Evolutionary conservation across 805 yeast genomes (phyloP).

Genomic region (Priceomyces fermenticarens): DNA sequence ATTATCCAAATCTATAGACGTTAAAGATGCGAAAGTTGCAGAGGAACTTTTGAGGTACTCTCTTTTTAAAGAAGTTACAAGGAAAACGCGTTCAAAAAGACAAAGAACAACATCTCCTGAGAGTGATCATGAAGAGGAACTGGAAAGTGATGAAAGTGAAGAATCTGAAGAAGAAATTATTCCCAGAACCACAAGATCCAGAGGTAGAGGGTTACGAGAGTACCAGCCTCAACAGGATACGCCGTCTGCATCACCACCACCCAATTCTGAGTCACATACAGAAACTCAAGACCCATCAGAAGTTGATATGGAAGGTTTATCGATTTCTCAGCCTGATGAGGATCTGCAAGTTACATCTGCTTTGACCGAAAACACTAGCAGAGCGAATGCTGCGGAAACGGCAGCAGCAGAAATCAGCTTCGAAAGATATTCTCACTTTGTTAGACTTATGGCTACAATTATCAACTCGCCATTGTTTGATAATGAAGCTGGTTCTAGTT

Average conservation of each 20-base stretch:
- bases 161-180: slow-evolving; percentile 16
- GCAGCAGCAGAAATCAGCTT: slow-evolving; percentile 20
- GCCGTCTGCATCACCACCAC: slow-evolving; percentile 8
- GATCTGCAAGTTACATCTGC: slow-evolving; percentile 8
- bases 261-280: slow-evolving; percentile 1
- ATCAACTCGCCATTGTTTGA: slow-evolving; percentile 32
- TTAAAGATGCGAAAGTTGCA: slow-evolving; percentile 80
- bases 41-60: slow-evolving; percentile 83
- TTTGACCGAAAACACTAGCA: slow-evolving; percentile 19
- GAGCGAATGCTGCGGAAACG: slow-evolving; percentile 14
- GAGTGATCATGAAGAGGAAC: slow-evolving; percentile 27
- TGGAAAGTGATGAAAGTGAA: slow-evolving; percentile 35
- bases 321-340: slow-evolving; percentile 20
- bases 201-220: slow-evolving; percentile 12
- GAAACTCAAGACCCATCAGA: slow-evolving; percentile 6
- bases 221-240: slow-evolving; percentile 8
- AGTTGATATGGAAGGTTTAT: slow-evolving; percentile 28
- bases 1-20: slow-evolving; percentile 69
- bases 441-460: slow-evolving; percentile 27
- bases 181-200: slow-evolving; percentile 15
- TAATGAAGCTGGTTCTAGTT: slow-evolving; percentile 29
- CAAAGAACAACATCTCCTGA: slow-evolving; percentile 17
- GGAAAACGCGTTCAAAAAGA: slow-evolving; percentile 33
- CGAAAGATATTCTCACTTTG: slow-evolving; percentile 30
- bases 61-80: slow-evolving; percentile 69